phyloP scores from a whole-genome alignment of 2,329 filamentous ascomycete genomes.

The Fusarium euwallaceae region DNA sequence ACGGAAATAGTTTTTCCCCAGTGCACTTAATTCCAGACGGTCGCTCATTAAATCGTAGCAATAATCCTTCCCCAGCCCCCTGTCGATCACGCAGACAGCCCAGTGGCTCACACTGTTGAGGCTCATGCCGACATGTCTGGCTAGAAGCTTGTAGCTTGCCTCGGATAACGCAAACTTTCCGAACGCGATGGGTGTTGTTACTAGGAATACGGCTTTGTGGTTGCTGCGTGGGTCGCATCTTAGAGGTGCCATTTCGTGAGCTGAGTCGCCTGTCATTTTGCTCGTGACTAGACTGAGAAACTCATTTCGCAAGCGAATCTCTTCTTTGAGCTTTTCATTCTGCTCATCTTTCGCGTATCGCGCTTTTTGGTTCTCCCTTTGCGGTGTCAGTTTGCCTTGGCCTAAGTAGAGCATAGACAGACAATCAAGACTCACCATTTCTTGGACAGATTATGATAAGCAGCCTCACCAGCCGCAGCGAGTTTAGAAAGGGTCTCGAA shows the following conservation, averaged over 20 bases:
- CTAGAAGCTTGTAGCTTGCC: slow-evolving; percentile 38
- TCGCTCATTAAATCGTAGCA: slow-evolving; percentile 47
- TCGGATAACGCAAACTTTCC: slow-evolving; percentile 40
- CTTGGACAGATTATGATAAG: slow-evolving; percentile 32
- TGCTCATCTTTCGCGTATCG: slow-evolving; percentile 8
- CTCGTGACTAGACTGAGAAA: slow-evolving; percentile 29
- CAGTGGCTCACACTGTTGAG: slow-evolving; percentile 45
- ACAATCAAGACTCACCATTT: slow-evolving; percentile 26
- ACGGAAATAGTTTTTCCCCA: slow-evolving; percentile 45
- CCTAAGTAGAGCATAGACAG: neutral
- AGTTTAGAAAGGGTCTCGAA: slow-evolving; percentile 35
- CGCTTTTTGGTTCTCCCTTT: slow-evolving; percentile 29
- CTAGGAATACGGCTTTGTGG: slow-evolving; percentile 41
- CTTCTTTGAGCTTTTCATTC: slow-evolving; percentile 19
- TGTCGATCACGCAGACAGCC: slow-evolving; percentile 44
- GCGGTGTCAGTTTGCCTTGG: neutral
- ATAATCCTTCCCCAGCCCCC: slow-evolving; percentile 35
- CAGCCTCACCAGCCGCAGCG: slow-evolving; percentile 29
- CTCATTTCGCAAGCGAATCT: slow-evolving; percentile 38
- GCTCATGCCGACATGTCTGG: slow-evolving; percentile 43
- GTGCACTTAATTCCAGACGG: slow-evolving; percentile 37
- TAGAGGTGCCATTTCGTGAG: slow-evolving; percentile 36
- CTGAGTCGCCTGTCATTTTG: slow-evolving; percentile 41
- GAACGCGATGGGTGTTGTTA: slow-evolving; percentile 42
- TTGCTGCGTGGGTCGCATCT: slow-evolving; percentile 29